A percentile compares a stretch with the other conserved stretches of the same genome.
Evolutionary conservation across 768 basidiomycete genomes (phyloP).

Genomic region (Phanerochaete sordida): DNA sequence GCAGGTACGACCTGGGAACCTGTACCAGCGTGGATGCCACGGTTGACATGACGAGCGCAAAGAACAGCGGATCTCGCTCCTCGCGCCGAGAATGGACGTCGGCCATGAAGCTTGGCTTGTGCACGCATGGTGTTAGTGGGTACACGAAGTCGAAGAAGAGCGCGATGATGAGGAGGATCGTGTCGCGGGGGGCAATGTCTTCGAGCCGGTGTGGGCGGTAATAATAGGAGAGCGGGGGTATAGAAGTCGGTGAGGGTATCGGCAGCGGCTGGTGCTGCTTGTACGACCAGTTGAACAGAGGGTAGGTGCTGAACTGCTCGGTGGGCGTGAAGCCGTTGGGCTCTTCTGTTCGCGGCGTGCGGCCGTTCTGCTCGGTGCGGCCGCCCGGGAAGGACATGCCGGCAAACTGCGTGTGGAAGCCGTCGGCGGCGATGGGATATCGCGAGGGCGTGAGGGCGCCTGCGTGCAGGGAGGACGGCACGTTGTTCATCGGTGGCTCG

Average conservation of each 20-base stretch:
- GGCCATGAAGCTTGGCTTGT: slow-evolving; percentile 91
- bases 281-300: slow-evolving; percentile 68
- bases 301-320: slow-evolving; percentile 61
- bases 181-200: slow-evolving; percentile 78
- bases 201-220: slow-evolving; percentile 77
- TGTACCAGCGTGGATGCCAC: slow-evolving; percentile 87
- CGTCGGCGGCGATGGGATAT: slow-evolving; percentile 69
- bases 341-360: slow-evolving; percentile 41
- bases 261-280: slow-evolving; percentile 55
- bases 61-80: slow-evolving; percentile 87
- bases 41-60: slow-evolving; percentile 85
- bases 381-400: slow-evolving; percentile 30
- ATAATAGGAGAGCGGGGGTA: slow-evolving; percentile 66
- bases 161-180: slow-evolving; percentile 76
- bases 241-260: slow-evolving; percentile 37
- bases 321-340: slow-evolving; percentile 33
- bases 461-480: slow-evolving; percentile 33
- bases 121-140: slow-evolving; percentile 85
- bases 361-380: slow-evolving; percentile 31
- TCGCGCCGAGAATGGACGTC: slow-evolving; percentile 78
- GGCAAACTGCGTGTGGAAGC: slow-evolving; percentile 56
- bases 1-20: slow-evolving; percentile 83
- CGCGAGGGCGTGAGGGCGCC: slow-evolving; percentile 59
- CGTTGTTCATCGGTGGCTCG: slow-evolving; percentile 41
- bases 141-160: slow-evolving; percentile 95